Evolutionary conservation across 1,284 basidiomycete genomes (phyloP).

Genomic region (Omphalotus olearius): DNA sequence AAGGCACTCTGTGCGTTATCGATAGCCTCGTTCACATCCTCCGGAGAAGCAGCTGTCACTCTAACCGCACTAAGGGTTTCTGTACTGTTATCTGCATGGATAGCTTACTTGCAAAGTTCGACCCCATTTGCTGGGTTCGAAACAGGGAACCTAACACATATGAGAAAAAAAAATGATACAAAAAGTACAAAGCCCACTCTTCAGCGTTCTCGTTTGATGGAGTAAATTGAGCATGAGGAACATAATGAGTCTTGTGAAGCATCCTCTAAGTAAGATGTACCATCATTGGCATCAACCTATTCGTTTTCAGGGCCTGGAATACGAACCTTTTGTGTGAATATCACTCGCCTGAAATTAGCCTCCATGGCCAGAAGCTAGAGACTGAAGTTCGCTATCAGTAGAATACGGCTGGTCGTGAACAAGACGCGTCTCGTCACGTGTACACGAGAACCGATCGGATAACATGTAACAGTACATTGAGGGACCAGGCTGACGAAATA

Average conservation of each 20-base stretch:
- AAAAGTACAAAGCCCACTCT: neutral
- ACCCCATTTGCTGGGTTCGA: conserved; percentile 66
- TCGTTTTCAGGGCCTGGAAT: too few relatives aligned
- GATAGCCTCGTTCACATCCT: conserved; percentile 52
- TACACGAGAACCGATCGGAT: too few relatives aligned
- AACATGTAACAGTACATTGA: too few relatives aligned
- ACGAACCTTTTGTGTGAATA: too few relatives aligned
- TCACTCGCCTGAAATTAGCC: too few relatives aligned
- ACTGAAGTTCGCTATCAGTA: too few relatives aligned
- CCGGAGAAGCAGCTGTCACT: conserved; percentile 16
- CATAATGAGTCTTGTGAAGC: conserved; percentile 12
- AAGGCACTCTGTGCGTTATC: conserved; percentile 53
- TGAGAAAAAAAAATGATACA: neutral
- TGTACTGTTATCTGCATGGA: conserved; percentile 11
- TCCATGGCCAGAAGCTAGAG: too few relatives aligned
- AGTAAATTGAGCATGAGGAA: conserved; percentile 3
- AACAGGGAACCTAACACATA: conserved; percentile 43
- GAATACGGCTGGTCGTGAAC: too few relatives aligned
- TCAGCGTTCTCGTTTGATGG: neutral
- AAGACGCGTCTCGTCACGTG: too few relatives aligned
- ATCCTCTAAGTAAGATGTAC: conserved; percentile 1
- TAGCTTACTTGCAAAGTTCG: conserved; percentile 49
- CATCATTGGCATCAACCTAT: neutral
- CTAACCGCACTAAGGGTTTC: conserved; percentile 11
- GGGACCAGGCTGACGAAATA: too few relatives aligned